Conservation (phyloP, 345 rosid species). For the Litchi chinensis region DNA sequence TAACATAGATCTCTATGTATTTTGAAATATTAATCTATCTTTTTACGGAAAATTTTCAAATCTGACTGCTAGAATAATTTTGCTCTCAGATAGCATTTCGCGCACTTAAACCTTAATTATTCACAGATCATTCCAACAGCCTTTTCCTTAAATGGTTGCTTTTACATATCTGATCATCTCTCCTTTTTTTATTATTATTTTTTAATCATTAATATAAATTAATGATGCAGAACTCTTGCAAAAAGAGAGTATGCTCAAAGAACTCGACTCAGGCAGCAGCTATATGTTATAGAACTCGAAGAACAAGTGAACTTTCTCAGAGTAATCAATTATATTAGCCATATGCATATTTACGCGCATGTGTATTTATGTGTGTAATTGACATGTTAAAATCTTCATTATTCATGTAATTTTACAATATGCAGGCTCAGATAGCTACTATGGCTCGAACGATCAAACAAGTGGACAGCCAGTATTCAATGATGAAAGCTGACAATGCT, state of each 20-base stretch:
- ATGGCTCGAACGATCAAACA: conserved; percentile 13
- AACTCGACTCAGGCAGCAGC: conserved; percentile 23
- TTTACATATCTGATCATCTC: too few species aligned
- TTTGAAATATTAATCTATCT: too few species aligned
- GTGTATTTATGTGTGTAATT: too few species aligned
- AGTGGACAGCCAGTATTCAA: conserved; percentile 13
- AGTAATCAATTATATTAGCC: conserved; percentile 4
- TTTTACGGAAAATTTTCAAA: not conserved
- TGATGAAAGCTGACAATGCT: conserved; percentile 26
- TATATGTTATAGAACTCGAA: conserved; percentile 25
- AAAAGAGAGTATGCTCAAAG: conserved; percentile 30
- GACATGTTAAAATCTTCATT: too few species aligned
- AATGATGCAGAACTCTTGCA: conserved; percentile 18
- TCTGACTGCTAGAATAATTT: not conserved
- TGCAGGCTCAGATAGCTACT: conserved; percentile 29
- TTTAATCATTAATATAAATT: too few species aligned
- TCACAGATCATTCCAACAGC: not conserved
- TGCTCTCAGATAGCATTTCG: too few species aligned
- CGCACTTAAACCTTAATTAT: too few species aligned
- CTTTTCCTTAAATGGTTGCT: not conserved
- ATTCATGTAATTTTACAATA: not conserved
- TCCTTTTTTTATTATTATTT: too few species aligned
- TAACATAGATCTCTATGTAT: too few species aligned
- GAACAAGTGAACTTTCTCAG: conserved; percentile 22
- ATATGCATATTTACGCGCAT: not conserved